Conservation (phyloP, 148 eudicot species). For the Fagopyrum tataricum region DNA sequence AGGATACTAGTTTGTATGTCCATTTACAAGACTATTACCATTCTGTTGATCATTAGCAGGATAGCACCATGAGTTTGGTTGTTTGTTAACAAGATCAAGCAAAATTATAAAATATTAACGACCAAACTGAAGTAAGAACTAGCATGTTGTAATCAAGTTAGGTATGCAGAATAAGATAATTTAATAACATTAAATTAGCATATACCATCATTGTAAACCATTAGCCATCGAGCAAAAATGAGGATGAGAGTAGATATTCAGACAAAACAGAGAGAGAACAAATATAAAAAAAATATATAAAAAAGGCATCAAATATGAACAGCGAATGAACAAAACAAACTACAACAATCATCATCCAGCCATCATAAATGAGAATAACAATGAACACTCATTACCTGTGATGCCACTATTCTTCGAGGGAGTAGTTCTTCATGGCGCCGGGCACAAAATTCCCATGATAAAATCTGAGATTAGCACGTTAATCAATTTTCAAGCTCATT, state of each 20-base stretch:
- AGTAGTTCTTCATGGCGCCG: constrained; percentile 91
- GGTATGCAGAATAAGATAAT: background rate
- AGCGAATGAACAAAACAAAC: background rate
- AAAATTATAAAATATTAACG: background rate
- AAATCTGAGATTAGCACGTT: constrained; percentile 39
- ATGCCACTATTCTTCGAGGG: constrained; percentile 78
- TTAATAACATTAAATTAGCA: too few species aligned
- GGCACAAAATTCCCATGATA: constrained; percentile 97
- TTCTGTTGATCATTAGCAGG: too few species aligned
- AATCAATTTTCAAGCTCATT: constrained; percentile 4
- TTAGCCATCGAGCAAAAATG: background rate
- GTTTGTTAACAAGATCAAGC: background rate
- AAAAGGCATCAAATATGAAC: background rate
- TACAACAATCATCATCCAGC: background rate
- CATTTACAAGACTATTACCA: too few species aligned
- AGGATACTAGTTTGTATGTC: background rate
- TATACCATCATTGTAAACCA: too few species aligned
- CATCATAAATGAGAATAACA: background rate
- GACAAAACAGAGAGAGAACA: background rate
- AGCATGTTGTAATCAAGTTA: background rate
- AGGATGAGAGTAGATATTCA: background rate
- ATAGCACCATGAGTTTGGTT: background rate
- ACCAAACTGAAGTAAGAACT: background rate
- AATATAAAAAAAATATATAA: too few species aligned
- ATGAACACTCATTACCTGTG: constrained; percentile 50